phyloP scores from a whole-genome alignment of 2,329 filamentous ascomycete species.

The Hypoxylon sp. region DNA sequence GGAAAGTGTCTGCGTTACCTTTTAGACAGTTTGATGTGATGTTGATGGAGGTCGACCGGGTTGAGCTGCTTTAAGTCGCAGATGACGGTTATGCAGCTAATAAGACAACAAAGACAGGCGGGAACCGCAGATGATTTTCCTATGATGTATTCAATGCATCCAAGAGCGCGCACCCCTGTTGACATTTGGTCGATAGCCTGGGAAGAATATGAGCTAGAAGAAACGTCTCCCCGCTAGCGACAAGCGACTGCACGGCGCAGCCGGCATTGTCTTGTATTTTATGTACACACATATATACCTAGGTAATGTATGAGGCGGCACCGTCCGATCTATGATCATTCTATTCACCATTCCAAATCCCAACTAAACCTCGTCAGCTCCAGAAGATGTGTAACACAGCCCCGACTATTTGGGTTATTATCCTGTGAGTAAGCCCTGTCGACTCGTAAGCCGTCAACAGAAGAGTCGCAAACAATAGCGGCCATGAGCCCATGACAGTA shows the following conservation, averaged over 20 bases:
- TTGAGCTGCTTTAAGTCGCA: constrained; percentile 23
- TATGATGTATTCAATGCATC: constrained; percentile 50
- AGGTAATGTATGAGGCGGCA: not conserved
- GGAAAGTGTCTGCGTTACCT: constrained; percentile 26
- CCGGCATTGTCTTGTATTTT: constrained; percentile 18
- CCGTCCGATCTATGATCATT: not conserved
- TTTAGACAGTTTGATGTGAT: constrained; percentile 37
- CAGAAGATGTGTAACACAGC: constrained; percentile 1
- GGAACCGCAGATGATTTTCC: constrained; percentile 45
- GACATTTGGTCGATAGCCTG: constrained; percentile 18
- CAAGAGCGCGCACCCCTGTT: constrained; percentile 32
- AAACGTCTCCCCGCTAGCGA: constrained; percentile 21
- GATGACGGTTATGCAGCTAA: constrained; percentile 41
- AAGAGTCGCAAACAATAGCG: constrained; percentile 10
- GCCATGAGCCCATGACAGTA: constrained; percentile 6
- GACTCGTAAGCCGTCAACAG: constrained; percentile 2
- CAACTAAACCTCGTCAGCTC: constrained; percentile 18
- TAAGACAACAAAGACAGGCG: constrained; percentile 39
- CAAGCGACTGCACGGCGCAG: constrained; percentile 15
- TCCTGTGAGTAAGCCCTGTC: not conserved
- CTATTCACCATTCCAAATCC: constrained; percentile 13
- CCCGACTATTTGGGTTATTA: constrained; percentile 4
- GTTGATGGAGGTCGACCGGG: constrained; percentile 23
- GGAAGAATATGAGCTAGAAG: constrained; percentile 13
- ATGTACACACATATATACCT: not conserved